These are phyloP conservation scores for Chlamydomonas sphaeroides DNA, from an alignment of 139 green algal species.

Conservation along the genomic window DNA sequence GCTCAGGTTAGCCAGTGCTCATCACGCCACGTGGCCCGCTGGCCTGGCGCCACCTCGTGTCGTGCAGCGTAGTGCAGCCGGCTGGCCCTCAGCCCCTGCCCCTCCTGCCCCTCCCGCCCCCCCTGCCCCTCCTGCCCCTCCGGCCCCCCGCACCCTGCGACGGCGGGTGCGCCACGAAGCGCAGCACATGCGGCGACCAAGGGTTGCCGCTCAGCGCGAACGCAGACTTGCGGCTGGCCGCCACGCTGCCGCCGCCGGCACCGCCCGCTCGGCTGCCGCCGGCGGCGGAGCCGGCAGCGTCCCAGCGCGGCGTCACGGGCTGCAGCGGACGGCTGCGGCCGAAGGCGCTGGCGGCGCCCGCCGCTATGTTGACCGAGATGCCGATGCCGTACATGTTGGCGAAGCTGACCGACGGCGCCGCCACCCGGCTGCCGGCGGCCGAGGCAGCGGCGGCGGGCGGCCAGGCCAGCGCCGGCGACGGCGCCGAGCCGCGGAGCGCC, in stretches of 20 bases:
- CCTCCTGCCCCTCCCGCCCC: too few species aligned
- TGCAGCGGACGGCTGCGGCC: not conserved
- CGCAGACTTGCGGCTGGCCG: not conserved
- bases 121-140: too few species aligned
- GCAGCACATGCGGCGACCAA: conserved; percentile 50
- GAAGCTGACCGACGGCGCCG: conserved; percentile 3
- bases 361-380: not conserved
- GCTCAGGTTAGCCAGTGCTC: too few species aligned
- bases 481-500: not conserved
- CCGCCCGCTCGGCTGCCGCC: not conserved
- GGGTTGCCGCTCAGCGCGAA: conserved; percentile 20
- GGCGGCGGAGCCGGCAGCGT: too few species aligned
- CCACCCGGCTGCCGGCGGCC: too few species aligned
- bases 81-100: too few species aligned
- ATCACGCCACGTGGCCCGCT: too few species aligned
- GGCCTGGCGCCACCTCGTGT: too few species aligned
- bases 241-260: not conserved
- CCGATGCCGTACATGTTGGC: conserved; percentile 23
- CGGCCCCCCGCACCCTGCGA: too few species aligned
- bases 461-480: conserved; percentile 2
- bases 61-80: too few species aligned
- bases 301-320: too few species aligned
- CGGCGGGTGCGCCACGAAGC: not conserved
- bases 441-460: not conserved
- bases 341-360: too few species aligned